A percentile compares a stretch with the other conserved stretches of the same genome.
Evolutionary conservation across 2,329 filamentous ascomycete genomes (phyloP).

Genomic region (Pseudogymnoascus pannorum): DNA sequence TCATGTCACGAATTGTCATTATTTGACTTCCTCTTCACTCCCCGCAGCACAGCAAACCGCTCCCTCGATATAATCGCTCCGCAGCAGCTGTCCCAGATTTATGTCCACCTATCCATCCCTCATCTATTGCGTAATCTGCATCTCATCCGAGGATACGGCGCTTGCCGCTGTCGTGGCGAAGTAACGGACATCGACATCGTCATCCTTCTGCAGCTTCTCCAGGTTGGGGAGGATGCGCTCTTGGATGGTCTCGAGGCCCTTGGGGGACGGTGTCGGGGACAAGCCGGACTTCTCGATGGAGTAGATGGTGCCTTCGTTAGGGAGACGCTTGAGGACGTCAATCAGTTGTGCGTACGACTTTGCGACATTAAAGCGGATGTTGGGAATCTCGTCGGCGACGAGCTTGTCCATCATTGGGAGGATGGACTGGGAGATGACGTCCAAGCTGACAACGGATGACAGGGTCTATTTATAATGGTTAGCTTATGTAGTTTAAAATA

Average conservation of each 20-base stretch:
- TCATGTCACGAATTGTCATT: conserved; percentile 16
- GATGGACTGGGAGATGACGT: conserved; percentile 87
- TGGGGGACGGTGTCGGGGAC: conserved; percentile 55
- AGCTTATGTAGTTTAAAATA: conserved; percentile 10
- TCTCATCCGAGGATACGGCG: conserved; percentile 41
- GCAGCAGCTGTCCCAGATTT: conserved; percentile 16
- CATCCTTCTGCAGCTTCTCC: conserved; percentile 92
- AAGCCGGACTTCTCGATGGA: conserved; percentile 73
- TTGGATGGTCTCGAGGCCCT: conserved; percentile 73
- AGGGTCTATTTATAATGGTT: conserved; percentile 60
- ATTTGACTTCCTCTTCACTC: conserved; percentile 9
- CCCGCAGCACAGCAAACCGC: conserved; percentile 15
- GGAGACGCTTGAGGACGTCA: conserved; percentile 82
- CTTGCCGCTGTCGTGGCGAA: conserved; percentile 86
- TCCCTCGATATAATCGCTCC: neutral
- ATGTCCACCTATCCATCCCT: conserved; percentile 10
- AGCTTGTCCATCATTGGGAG: conserved; percentile 95
- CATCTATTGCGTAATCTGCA: conserved; percentile 43
- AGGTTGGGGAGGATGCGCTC: conserved; percentile 82
- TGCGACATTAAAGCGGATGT: conserved; percentile 98
- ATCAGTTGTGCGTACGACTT: conserved; percentile 93
- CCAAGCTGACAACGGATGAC: conserved; percentile 83
- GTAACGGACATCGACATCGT: conserved; percentile 96
- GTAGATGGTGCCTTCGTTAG: conserved; percentile 78
- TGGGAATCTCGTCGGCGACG: conserved; percentile 89